Conservation (phyloP, 2,329 filamentous ascomycete genomes). For the Cytospora chrysosperma region DNA sequence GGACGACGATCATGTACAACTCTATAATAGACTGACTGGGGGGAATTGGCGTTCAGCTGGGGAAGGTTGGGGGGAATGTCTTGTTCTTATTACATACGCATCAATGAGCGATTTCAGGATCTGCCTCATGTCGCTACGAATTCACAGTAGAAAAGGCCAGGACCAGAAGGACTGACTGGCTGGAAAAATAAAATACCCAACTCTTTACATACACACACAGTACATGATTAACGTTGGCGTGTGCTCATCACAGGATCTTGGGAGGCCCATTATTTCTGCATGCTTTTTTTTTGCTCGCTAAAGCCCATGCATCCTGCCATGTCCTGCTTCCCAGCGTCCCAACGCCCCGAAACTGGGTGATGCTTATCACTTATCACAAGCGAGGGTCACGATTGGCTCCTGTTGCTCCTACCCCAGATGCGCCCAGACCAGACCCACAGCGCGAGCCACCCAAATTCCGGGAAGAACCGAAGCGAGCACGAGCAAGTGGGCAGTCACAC, state of each 20-base stretch:
- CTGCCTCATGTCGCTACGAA: conserved; percentile 2
- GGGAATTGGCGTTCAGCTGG: conserved; percentile 19
- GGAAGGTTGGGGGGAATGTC: neutral
- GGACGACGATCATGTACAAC: conserved; percentile 14
- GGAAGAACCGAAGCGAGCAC: conserved; percentile 10
- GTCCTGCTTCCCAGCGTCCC: neutral
- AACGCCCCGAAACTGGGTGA: neutral
- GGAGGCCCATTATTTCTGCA: neutral
- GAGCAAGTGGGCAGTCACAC: neutral
- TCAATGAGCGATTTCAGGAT: conserved; percentile 3
- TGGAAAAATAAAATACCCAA: conserved; percentile 23
- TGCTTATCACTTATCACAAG: conserved; percentile 9
- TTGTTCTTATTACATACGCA: conserved; percentile 4
- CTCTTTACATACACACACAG: conserved; percentile 5
- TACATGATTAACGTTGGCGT: neutral
- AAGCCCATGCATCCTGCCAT: neutral
- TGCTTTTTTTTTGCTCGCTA: neutral
- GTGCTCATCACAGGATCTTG: neutral
- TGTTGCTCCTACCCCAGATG: neutral
- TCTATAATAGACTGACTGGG: conserved; percentile 21
- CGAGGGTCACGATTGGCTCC: neutral
- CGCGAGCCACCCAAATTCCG: neutral
- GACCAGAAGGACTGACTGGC: neutral
- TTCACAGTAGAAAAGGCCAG: neutral
- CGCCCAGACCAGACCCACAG: neutral